These are phyloP conservation scores for Deakozyma indianensis DNA, from an alignment of 805 yeast genomes.

Conservation along the genomic window DNA sequence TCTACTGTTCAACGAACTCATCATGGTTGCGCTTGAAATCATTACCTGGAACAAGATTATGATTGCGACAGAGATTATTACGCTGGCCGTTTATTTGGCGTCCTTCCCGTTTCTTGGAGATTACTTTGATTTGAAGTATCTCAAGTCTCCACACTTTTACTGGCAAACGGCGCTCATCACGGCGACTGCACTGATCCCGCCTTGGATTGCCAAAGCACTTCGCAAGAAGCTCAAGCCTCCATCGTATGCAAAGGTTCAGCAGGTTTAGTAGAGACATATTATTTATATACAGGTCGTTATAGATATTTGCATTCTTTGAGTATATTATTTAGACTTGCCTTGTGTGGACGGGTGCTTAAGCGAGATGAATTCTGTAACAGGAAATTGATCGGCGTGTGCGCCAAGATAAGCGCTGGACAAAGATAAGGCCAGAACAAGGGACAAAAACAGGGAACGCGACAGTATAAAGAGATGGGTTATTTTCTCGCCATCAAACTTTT, in stretches of 20 bases:
- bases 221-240: slow-evolving; percentile 79
- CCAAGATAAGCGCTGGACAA: no score
- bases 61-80: slow-evolving; percentile 57
- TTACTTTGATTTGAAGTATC: slow-evolving; percentile 64
- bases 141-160: slow-evolving; percentile 40
- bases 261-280: slow-evolving; percentile 27
- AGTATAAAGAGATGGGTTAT: no score
- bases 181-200: slow-evolving; percentile 66
- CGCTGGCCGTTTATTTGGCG: slow-evolving; percentile 49
- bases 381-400: not conserved
- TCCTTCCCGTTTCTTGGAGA: slow-evolving; percentile 77
- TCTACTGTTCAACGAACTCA: slow-evolving; percentile 67
- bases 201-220: slow-evolving; percentile 70
- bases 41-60: slow-evolving; percentile 81
- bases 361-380: not conserved
- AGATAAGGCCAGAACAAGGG: no score
- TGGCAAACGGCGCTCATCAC: slow-evolving; percentile 60
- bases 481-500: no score
- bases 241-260: slow-evolving; percentile 92
- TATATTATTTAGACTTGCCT: not conserved
- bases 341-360: no score
- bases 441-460: no score
- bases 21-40: slow-evolving; percentile 87
- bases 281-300: not conserved
- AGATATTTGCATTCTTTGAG: not conserved